Base-by-base conservation (phyloP, 1,284 basidiomycete genomes). In the Kwoniella shivajii region DNA sequence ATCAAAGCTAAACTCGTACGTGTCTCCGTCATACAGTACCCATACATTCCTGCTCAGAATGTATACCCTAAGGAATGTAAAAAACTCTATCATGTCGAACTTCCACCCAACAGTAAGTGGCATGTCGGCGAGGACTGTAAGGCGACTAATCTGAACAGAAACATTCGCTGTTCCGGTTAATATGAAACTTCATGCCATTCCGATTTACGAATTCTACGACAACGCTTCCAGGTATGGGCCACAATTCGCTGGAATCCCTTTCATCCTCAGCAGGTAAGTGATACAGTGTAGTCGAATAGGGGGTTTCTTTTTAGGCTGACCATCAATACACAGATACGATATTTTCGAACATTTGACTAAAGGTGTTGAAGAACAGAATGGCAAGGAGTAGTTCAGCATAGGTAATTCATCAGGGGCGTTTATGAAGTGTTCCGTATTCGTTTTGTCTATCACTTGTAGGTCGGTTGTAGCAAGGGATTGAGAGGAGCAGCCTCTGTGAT, bases 61-160 rank as follows among this genome's bases (percentile, higher is more conserved):
- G 93, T 92, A 41, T 92, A 94, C 74, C 95, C 95, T 9, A 99
- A 98, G 79, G 95, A 99, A 76, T 91, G 91, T 82, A 98, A 97
- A 80, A 96, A 94, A 75, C 83, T 97, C 45, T 98, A 91, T 80
- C 82, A 98, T 42, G 91, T 98, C 6, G 90, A 95, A 69, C 90
- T 98, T 85, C 93, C 95, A 1, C 89, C 92, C 71, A 84, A 86
- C 62, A 95, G 94, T 96, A 62, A 68, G 89, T 84, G 9, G 29
- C 47, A 1, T 34, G 41, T 45, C 20, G 14, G 6, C 24, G 6
- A 31, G 31, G 13, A 27, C 13, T 7, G 30, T 18, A 26, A 3
- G 4, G 16, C 24, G 9, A 39, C 34, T 50, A 36, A 30, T 16
- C 5, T 4, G 6, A 22, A 37, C 78, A 98, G 94, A 96, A 77